These are phyloP conservation scores for Danielia oregonensis DNA, from an alignment of 805 yeast genomes.

Conservation along the genomic window DNA sequence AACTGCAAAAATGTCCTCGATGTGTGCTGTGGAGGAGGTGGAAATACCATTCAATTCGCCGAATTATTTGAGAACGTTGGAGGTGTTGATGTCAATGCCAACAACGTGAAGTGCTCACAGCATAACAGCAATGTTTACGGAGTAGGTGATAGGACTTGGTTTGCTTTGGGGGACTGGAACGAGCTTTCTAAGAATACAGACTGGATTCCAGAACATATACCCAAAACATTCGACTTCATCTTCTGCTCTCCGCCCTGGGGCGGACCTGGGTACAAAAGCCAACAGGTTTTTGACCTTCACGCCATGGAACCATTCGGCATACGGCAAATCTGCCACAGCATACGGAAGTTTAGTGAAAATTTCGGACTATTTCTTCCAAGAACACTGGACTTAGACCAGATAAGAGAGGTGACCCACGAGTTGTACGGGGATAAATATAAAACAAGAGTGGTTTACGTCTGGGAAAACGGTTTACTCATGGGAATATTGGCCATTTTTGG, in stretches of 20 bases:
- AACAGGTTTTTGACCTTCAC: conserved; percentile 41
- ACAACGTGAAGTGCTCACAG: conserved; percentile 60
- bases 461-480: conserved; percentile 13
- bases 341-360: conserved; percentile 40
- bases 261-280: conserved; percentile 56
- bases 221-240: conserved; percentile 45
- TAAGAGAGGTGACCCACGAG: conserved; percentile 43
- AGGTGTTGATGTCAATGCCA: conserved; percentile 59
- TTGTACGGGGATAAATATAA: conserved; percentile 18
- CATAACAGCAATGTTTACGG: conserved; percentile 67
- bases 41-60: conserved; percentile 77
- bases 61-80: conserved; percentile 49
- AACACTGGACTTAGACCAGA: conserved; percentile 51
- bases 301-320: conserved; percentile 46
- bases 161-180: conserved; percentile 49
- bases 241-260: conserved; percentile 92
- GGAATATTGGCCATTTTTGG: conserved; percentile 16
- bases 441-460: conserved; percentile 13
- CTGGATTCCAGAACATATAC: conserved; percentile 32
- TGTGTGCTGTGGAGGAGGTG: conserved; percentile 86
- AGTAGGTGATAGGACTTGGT: conserved; percentile 48
- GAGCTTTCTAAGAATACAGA: conserved; percentile 19
- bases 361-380: conserved; percentile 64
- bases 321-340: conserved; percentile 39
- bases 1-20: conserved; percentile 51